Evolutionary conservation across 257 asterid genomes (phyloP), one percentile per base, ranked within the genome.

Genomic region (Capsicum baccatum): DNA sequence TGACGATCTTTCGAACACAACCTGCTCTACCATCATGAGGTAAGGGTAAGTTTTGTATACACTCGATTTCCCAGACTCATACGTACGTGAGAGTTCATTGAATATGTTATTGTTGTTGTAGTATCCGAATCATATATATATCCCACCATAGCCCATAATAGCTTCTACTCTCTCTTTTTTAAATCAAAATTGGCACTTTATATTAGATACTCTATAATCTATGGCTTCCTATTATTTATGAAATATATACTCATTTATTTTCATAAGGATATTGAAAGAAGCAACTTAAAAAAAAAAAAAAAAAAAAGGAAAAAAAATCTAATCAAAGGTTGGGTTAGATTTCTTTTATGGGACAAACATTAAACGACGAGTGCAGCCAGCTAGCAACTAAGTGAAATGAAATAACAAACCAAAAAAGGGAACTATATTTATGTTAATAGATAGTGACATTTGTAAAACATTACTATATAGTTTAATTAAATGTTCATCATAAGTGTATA

Each of bases 281-380:
- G 79, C 79, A 69, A 69, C 33, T 26, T 26, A 26, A 26, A 26
- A 1, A 26, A 39, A 69, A 4, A 26, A 26, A 26, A 1, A 26
- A 39, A 69, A 4, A 69, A 39, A 16, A 2, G 5, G 0, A 0
- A 33, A 3, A 26, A 2, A 13, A 12, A 76, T 54, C 26, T 78
- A 52, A 78, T 13, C 3, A 26, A 78, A 78, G 33, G 0, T 54
- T 8, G 64, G 13, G 62, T 26, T 78, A 33, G 64, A 78, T 54
- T 54, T 78, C 8, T 78, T 78, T 78, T 8, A 78, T 78, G 9
- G 14, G 64, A 33, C 82, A 78, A 54, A 54, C 82, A 78, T 54
- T 9, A 78, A 54, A 78, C 82, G 82, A 78, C 82, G 48, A 78
- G 54, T 78, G 6, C 10, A 54, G 81, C 50, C 82, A 78, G 82